These are phyloP conservation scores for Lachnellula subtilissima DNA, from an alignment of 2,329 filamentous ascomycete species.

Conservation along the genomic window DNA sequence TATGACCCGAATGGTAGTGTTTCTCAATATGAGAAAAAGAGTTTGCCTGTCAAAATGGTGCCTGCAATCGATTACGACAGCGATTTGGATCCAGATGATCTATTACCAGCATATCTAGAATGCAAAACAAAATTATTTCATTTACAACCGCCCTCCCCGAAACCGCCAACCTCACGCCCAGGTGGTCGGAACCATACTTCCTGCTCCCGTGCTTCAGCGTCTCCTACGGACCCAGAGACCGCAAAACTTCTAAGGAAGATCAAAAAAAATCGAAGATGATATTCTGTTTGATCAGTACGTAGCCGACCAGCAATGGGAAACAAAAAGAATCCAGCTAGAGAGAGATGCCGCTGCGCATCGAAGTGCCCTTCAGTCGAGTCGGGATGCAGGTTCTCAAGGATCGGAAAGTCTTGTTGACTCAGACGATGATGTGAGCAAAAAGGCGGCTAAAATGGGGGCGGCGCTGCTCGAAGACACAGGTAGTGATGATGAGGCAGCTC, in stretches of 20 bases:
- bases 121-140: conserved; percentile 66
- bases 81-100: conserved; percentile 69
- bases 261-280: conserved; percentile 68
- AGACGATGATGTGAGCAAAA: conserved; percentile 45
- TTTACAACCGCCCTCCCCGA: conserved; percentile 46
- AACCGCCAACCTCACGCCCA: conserved; percentile 34
- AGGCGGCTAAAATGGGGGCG: conserved; percentile 54
- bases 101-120: conserved; percentile 72
- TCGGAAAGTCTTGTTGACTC: conserved; percentile 34
- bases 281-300: conserved; percentile 65
- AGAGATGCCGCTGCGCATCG: conserved; percentile 43
- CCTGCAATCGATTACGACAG: conserved; percentile 51
- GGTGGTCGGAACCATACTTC: conserved; percentile 8
- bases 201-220: conserved; percentile 12
- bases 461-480: conserved; percentile 53
- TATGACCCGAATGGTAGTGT: conserved; percentile 5
- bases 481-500: conserved; percentile 47
- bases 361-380: conserved; percentile 4
- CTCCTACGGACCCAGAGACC: conserved; percentile 38
- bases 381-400: conserved; percentile 21
- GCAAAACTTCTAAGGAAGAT: conserved; percentile 70
- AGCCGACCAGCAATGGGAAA: conserved; percentile 63
- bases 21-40: conserved; percentile 17
- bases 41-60: conserved; percentile 15
- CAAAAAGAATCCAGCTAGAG: conserved; percentile 54